These are phyloP conservation scores for Talaromyces thailandensis DNA, from an alignment of 495 filamentous ascomycete species.

Conservation along the genomic window DNA sequence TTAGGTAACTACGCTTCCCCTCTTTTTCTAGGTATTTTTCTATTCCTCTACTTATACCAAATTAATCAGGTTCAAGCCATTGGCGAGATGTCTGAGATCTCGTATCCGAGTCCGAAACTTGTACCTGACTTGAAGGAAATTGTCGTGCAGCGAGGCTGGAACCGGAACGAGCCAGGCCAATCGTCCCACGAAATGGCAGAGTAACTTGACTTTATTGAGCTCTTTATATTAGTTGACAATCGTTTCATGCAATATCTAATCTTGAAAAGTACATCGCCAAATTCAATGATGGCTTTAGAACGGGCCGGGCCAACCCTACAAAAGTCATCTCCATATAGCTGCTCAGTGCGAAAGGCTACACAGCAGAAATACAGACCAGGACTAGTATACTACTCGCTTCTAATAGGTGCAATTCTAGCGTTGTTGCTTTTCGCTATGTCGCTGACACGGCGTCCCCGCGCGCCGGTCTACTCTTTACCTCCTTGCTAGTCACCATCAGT, in stretches of 20 bases:
- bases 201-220: conserved; percentile 18
- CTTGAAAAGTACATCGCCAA: conserved; percentile 24
- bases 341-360: conserved; percentile 16
- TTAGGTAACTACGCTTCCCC: no score
- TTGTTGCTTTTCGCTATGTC: conserved; percentile 21
- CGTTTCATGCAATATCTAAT: background rate
- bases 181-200: conserved; percentile 16
- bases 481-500: conserved; percentile 21
- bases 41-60: background rate
- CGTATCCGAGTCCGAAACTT: background rate
- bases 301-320: conserved; percentile 23
- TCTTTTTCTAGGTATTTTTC: no score
- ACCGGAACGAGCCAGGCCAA: background rate
- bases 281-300: conserved; percentile 30
- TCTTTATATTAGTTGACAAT: conserved; percentile 11
- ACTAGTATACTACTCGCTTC: conserved; percentile 25
- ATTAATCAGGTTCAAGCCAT: background rate
- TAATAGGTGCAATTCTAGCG: conserved; percentile 27
- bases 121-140: background rate
- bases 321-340: conserved; percentile 30
- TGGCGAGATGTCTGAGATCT: background rate
- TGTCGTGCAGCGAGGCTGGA: background rate
- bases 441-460: conserved; percentile 25
- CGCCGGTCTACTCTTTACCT: conserved; percentile 23
- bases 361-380: conserved; percentile 26